Conservation (phyloP, 2,329 filamentous ascomycete species). For the Trichophyton mentagrophytes region DNA sequence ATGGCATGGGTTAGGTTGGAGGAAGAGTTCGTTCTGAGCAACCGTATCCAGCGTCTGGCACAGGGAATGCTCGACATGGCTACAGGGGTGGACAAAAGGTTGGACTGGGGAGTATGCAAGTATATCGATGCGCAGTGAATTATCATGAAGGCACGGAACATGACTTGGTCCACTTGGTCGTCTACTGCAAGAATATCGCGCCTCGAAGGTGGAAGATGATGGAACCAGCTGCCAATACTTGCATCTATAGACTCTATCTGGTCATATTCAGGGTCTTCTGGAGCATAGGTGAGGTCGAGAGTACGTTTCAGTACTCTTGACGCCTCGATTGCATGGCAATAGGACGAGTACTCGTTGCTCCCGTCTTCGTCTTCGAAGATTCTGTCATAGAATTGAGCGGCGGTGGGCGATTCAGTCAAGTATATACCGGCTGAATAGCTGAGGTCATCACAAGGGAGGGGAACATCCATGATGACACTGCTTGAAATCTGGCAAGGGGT, state of each 20-base stretch:
- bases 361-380: constrained; percentile 56
- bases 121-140: constrained; percentile 51
- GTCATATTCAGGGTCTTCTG: constrained; percentile 34
- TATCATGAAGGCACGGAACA: constrained; percentile 85
- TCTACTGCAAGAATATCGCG: constrained; percentile 54
- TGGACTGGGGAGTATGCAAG: constrained; percentile 66
- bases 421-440: constrained; percentile 42
- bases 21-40: constrained; percentile 30
- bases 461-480: constrained; percentile 55
- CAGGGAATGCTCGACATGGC: constrained; percentile 38
- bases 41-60: constrained; percentile 27
- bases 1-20: constrained; percentile 49
- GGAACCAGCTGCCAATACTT: constrained; percentile 58
- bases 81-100: constrained; percentile 47
- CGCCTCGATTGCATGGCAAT: constrained; percentile 71
- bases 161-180: constrained; percentile 70
- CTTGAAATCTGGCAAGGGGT: constrained; percentile 47
- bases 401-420: constrained; percentile 47
- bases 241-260: constrained; percentile 49
- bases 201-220: constrained; percentile 64
- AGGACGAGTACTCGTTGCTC: constrained; percentile 61
- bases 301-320: constrained; percentile 66
- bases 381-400: constrained; percentile 64
- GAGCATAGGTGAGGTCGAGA: constrained; percentile 37
- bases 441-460: constrained; percentile 70